phyloP scores from a whole-genome alignment of 2,329 filamentous ascomycete species.

The Cercospora sp. region DNA sequence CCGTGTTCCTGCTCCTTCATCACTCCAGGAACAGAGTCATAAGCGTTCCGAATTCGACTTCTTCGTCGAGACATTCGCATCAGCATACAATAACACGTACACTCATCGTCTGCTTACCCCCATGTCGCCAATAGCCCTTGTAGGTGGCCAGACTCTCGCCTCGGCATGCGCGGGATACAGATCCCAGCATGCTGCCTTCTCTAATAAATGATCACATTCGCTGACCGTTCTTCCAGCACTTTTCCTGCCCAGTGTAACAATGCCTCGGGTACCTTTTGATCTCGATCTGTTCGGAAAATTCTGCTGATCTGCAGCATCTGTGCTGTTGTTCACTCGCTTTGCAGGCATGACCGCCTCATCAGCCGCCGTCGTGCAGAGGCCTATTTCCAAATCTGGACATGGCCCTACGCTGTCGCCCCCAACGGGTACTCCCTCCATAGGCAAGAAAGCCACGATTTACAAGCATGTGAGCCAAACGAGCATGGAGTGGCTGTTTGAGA shows the following conservation, averaged over 20 bases:
- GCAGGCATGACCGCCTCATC: slow-evolving; percentile 4
- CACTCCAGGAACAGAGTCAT: not conserved
- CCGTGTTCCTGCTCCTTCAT: too few relatives aligned
- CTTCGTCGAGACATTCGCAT: not conserved
- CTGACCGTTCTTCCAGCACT: slow-evolving; percentile 5
- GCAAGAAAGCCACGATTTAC: not conserved
- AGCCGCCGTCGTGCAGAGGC: not conserved
- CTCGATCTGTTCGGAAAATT: not conserved
- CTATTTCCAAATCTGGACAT: not conserved
- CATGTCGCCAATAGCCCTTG: not conserved
- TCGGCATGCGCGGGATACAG: not conserved
- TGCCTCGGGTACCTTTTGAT: not conserved
- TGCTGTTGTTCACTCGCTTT: not conserved
- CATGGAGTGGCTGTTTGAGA: not conserved
- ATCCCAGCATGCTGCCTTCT: not conserved
- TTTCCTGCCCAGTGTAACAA: slow-evolving; percentile 2
- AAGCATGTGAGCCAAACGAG: not conserved
- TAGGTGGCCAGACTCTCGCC: not conserved
- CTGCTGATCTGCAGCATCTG: not conserved
- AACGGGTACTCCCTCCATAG: not conserved
- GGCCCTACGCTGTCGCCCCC: not conserved
- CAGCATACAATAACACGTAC: not conserved
- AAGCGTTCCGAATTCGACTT: not conserved
- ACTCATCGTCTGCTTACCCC: not conserved
- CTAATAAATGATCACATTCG: not conserved